A percentile compares a stretch with the other conserved stretches of the same genome.
Evolutionary conservation across 257 asterid species (phyloP).

Genomic region (Parsonsia alboflavescens): DNA sequence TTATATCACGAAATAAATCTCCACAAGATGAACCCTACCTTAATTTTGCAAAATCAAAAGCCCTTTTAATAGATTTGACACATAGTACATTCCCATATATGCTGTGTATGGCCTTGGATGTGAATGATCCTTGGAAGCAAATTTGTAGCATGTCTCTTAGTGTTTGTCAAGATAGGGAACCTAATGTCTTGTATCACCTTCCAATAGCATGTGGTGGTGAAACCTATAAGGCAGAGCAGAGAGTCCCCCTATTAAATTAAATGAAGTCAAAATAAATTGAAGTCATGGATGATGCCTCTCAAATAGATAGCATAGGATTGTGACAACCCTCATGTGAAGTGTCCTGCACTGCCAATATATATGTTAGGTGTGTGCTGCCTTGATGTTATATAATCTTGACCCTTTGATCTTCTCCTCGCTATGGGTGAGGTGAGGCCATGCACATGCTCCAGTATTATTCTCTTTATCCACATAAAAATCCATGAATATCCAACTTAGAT

Average conservation of each 20-base stretch:
- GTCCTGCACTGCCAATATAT: constrained; percentile 24
- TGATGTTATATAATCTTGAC: constrained; percentile 19
- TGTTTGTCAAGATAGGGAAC: constrained; percentile 31
- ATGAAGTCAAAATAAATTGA: constrained; percentile 1
- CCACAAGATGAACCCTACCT: neutral
- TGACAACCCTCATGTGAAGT: constrained; percentile 33
- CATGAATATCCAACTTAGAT: neutral
- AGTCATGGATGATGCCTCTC: constrained; percentile 5
- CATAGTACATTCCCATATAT: neutral
- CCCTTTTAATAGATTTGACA: constrained; percentile 8
- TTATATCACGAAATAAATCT: neutral
- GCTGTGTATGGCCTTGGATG: neutral
- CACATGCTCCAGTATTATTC: constrained; percentile 23
- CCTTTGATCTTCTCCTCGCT: constrained; percentile 11
- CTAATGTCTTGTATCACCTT: constrained; percentile 25
- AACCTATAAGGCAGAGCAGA: constrained; percentile 3
- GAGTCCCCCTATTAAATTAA: constrained; percentile 10
- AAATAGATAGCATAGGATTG: neutral
- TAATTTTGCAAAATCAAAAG: neutral
- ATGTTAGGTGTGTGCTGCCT: constrained; percentile 22
- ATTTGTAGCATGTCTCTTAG: constrained; percentile 29
- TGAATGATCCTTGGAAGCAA: constrained; percentile 12
- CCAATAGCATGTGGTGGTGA: constrained; percentile 33
- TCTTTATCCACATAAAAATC: constrained; percentile 1
- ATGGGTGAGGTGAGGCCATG: constrained; percentile 6